Evolutionary conservation across 2,329 filamentous ascomycete genomes (phyloP), one percentile per base, ranked within the genome.

Genomic region (Cytospora mali): DNA sequence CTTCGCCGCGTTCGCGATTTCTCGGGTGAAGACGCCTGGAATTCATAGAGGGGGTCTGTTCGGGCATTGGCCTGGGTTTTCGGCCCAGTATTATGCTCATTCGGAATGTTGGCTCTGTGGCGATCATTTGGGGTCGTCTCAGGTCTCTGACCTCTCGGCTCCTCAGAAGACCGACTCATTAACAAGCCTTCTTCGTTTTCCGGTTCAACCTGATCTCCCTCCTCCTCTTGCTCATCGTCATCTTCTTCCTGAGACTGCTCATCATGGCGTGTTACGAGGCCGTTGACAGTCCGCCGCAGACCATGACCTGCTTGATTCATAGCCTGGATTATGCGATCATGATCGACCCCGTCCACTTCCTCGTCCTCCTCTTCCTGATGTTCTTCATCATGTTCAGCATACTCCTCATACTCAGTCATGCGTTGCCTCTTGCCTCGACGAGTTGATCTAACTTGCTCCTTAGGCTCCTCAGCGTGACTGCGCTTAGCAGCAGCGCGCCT

Each of bases 311-410:
- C 64, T 29, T 51, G 25, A 18, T 63, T 65, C 7, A 60, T 54
- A 35, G 61, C 61, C 10, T 27, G 55, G 5, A 23, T 60, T 21
- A 60, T 58, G 39, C 31, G 53, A 46, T 50, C 42, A 35, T 29
- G 25, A 58, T 57, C 25, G 28, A 55, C 23, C 23, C 54, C 58
- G 14, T 31, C 39, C 16, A 3, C 27, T 25, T n/a, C 51, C 21
- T 46, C 33, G n/a, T 58, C 23, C 5, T 57, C 60, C 4, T 65
- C 63, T 2, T 59, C 62, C 2, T 57, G 58, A 25, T 59, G 56
- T 18, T 52, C 49, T 13, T 14, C 18, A 18, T 28, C 27, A 23
- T 21, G 9, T 25, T 27, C 54, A 6, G 16, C 54, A 3, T 48
- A 23, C 21, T 33, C 54, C 3, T n/a, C n/a, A n/a, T 57, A 46